Evolutionary conservation across 208 protist species (phyloP).

Genomic region (Naegleria fowleri): DNA sequence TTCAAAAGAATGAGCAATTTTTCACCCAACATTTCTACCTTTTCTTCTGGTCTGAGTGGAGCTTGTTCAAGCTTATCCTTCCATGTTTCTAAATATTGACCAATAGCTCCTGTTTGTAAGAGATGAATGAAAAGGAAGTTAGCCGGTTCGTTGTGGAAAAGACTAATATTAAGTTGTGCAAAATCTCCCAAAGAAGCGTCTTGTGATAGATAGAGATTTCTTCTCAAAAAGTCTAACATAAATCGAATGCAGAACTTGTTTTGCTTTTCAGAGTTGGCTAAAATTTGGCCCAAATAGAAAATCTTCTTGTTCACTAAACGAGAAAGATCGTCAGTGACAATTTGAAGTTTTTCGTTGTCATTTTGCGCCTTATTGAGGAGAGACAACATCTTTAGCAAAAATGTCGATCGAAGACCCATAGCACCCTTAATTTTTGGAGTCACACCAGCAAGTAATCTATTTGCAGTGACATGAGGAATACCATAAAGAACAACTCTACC

Average conservation of each 20-base stretch:
- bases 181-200: neutral
- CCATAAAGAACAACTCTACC: neutral
- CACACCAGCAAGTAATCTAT: neutral
- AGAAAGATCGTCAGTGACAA: neutral
- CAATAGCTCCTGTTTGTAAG: neutral
- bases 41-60: neutral
- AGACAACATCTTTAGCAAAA: neutral
- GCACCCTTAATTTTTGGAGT: constrained; percentile 8
- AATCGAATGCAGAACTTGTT: neutral
- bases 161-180: neutral
- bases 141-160: neutral
- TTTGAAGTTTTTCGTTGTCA: neutral
- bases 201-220: neutral
- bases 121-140: neutral
- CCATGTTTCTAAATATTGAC: neutral
- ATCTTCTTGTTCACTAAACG: neutral
- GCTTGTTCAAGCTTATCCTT: neutral
- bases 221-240: neutral
- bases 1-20: neutral
- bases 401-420: neutral
- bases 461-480: neutral
- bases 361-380: neutral
- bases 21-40: neutral
- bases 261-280: neutral
- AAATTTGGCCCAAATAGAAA: neutral